Evolutionary conservation across 1,139 yeast genomes (phyloP), one percentile per base, ranked within the genome.

Genomic region (Yamadazyma diospyri): DNA sequence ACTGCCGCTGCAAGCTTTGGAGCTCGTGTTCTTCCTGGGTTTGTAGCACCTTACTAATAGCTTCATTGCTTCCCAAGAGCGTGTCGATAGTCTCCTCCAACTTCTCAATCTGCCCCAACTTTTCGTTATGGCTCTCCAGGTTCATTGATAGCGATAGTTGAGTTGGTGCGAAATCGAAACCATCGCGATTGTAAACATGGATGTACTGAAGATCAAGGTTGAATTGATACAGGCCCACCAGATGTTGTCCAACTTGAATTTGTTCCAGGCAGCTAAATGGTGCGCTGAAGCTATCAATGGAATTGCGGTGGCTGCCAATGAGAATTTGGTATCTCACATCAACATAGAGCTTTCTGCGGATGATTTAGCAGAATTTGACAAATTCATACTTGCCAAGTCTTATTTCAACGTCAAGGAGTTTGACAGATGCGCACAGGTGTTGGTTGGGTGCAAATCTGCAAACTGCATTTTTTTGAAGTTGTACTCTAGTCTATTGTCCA

Each of bases 361-460:
- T 12, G 23, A 27, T 19, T 14, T 17, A 6, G 39, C 42, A 11
- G 56, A 50, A 23, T 52, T 55, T 26, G 60, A 61, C 22, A 57
- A 52, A 31, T 71, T 70, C 33, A 47, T 76, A 9, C 61, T 87
- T 18, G 97, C 94, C 0, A 77, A 78, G 37, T 56, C 86, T 0
- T 81, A 84, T 48, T 87, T 92, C 61, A 82, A 78, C 48, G 78
- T 89, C 50, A 81, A 84, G 47, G 98, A 92, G 53, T 89, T 81
- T 51, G 94, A 82, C 39, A 61, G 98, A 21, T 85, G 94, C 39
- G 78, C 85, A 2, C 64, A 69, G 45, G 69, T 69, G 13, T 60
- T 89, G 39, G 66, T 65, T 36, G 68, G 68, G 19, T 75, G 81
- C 30, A 57, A 51, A 18, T 70, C 79, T 38, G 72, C 80, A 2